These are phyloP conservation scores for Suhomyces canberraensis DNA, from an alignment of 805 yeast species.

Conservation along the genomic window DNA sequence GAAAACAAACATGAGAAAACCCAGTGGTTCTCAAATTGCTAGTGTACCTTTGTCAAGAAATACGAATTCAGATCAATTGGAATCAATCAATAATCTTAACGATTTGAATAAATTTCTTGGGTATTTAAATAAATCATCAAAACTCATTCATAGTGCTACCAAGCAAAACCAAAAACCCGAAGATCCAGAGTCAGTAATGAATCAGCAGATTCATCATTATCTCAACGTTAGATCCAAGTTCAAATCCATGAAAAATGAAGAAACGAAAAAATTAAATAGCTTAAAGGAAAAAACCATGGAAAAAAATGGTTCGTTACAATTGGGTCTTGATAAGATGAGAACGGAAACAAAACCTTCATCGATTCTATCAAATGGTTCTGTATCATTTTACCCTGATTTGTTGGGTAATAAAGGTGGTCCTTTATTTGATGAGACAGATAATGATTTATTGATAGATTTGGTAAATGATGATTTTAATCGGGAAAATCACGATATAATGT, in stretches of 20 bases:
- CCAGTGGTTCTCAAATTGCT: conserved; percentile 5
- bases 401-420: background rate
- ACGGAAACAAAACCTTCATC: conserved; percentile 5
- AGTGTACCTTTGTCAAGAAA: background rate
- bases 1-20: conserved; percentile 11
- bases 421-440: conserved; percentile 1
- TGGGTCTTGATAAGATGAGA: conserved; percentile 3
- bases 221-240: conserved; percentile 16
- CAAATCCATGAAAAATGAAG: conserved; percentile 11
- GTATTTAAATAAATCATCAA: conserved; percentile 35
- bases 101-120: conserved; percentile 39
- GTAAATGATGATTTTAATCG: conserved; percentile 5
- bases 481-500: conserved; percentile 3
- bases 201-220: conserved; percentile 19
- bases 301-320: conserved; percentile 2
- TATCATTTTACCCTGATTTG: conserved; percentile 1
- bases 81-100: conserved; percentile 36
- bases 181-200: conserved; percentile 11
- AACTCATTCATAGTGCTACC: conserved; percentile 38
- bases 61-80: conserved; percentile 30
- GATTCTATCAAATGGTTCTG: conserved; percentile 1
- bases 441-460: conserved; percentile 3
- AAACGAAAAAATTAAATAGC: conserved; percentile 8
- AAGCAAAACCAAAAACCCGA: conserved; percentile 19
- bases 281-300: conserved; percentile 4